Evolutionary conservation across 345 rosid species (phyloP), one percentile per base, ranked within the genome.

Genomic region (Lepidium aucheri): DNA sequence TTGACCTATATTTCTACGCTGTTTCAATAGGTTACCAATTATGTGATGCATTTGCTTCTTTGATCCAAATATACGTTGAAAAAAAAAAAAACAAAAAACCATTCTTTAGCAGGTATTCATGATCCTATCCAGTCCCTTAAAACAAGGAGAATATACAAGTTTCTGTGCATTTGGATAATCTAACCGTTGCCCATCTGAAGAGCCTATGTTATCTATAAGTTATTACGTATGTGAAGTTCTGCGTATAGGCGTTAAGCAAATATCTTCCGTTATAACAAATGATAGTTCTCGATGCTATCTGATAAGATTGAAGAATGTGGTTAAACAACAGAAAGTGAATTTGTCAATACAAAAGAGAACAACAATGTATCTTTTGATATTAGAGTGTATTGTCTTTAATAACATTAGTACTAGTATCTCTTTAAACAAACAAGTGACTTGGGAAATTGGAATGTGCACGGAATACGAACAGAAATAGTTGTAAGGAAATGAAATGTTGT

Each of bases 11-110:
- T 39, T 53, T 28, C 32, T 61, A 3, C 36, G 41, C 39, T 71
- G 8, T 24, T 52, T 2, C 8, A 0, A 16, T 69, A 41, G 54
- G 15, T 53, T 39, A 10, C 52, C 26, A 0, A 5, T 15, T 43
- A 6, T 52, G 26, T 62, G n/a, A 30, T 55, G 69, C 45, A 35
- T 44, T 40, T 69, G 60, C 36, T 33, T 69, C 60, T 70, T 43
- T 42, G 30, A 41, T 59, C 28, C 28, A 28, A 28, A 28, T 7
- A 28, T 6, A 28, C 32, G 4, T 28, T 28, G 7, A 6, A 28
- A 1, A 28, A 26, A 26, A 20, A 1, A 20, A 0, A 24, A 28
- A 28, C 6, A 28, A 28, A 5, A 28, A 28, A 28, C 1, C 7
- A 28, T 28, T 56, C 53, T 39, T 54, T 60, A 6, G 34, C 22